A percentile compares a stretch with the other conserved stretches of the same genome.
Evolutionary conservation across 2,329 filamentous ascomycete species (phyloP).

Genomic region (Sclerotinia borealis): DNA sequence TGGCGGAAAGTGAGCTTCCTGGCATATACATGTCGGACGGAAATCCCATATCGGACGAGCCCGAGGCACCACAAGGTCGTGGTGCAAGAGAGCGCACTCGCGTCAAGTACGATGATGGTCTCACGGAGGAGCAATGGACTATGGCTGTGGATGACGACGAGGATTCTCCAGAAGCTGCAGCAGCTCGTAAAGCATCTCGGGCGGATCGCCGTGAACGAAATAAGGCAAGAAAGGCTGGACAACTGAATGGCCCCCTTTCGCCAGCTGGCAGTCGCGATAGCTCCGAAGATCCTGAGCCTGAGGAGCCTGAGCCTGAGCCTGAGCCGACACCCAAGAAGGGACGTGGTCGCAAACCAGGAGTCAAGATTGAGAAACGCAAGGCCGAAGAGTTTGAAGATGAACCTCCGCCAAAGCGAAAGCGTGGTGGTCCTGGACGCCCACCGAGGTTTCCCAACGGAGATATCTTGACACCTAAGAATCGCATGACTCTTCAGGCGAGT

Average conservation of each 20-base stretch:
- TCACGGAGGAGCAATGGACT: constrained; percentile 98
- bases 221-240: constrained; percentile 53
- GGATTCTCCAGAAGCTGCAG: constrained; percentile 86
- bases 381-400: constrained; percentile 65
- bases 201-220: constrained; percentile 76
- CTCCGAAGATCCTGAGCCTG: constrained; percentile 61
- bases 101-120: constrained; percentile 92
- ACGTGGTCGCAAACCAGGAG: constrained; percentile 68
- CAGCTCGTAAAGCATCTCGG: constrained; percentile 79
- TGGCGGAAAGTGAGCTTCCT: constrained; percentile 81
- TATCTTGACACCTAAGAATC: constrained; percentile 61
- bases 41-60: constrained; percentile 71
- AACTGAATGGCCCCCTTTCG: constrained; percentile 42
- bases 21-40: constrained; percentile 91
- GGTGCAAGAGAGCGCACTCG: constrained; percentile 91
- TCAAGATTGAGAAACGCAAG: constrained; percentile 78
- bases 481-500: constrained; percentile 72
- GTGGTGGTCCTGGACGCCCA: constrained; percentile 63
- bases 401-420: constrained; percentile 71
- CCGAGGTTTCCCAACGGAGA: constrained; percentile 49
- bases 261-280: constrained; percentile 71
- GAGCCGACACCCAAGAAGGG: constrained; percentile 70
- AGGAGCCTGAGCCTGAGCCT: constrained; percentile 37
- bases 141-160: constrained; percentile 97
- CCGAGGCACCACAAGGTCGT: constrained; percentile 73